Base-by-base conservation (phyloP, 2,329 filamentous ascomycete genomes). In the Aurifilum marmelostoma region DNA sequence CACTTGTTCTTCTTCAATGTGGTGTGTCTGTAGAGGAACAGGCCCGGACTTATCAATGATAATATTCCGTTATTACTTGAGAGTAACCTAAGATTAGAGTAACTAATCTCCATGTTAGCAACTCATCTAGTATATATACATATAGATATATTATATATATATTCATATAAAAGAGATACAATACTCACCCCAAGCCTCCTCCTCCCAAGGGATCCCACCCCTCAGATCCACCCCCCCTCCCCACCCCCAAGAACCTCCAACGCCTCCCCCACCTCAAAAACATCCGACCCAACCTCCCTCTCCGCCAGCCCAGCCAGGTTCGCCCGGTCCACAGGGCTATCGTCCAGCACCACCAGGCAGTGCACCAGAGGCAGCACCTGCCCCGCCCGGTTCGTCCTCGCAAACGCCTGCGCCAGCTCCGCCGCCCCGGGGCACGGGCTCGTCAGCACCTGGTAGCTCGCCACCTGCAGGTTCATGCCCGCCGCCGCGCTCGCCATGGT, bases 401-500 rank as follows among this genome's bases (percentile, higher is more conserved):
- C 69, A 7, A 68, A 64, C 0, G 66, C 69, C 29, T 70, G 69
- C 16, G 32, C 64, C 16, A 65, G 56, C 47, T 68, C 50, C 21
- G 63, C 47, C 12, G 50, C 4, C 4, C 59, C 50, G 11, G 64
- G 32, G 1, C 65, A 60, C 2, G 69, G 69, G 43, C 62, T 66
- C 18, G 69, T 70, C 21, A 70, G 66, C 4, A 70, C 65, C 12
- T 68, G 56, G 27, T 64, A 47, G 39, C 68, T 70, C 1, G 69
- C 69, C 3, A 67, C 52, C 29, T 70, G 69, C 21, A 70, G 63
- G 47, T 70, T 70, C 16, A 68, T 47, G 1, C 62, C 66, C n/a
- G 67, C 56, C 2, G 62, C 67, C 3, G 59, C 64, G 7, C 52
- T 37, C 0, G 39, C 41, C 24, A 67, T 64, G 2, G 69, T 63